These are phyloP conservation scores for Ophiocordyceps camponoti-floridani DNA, from an alignment of 2,329 filamentous ascomycete genomes.

Conservation along the genomic window DNA sequence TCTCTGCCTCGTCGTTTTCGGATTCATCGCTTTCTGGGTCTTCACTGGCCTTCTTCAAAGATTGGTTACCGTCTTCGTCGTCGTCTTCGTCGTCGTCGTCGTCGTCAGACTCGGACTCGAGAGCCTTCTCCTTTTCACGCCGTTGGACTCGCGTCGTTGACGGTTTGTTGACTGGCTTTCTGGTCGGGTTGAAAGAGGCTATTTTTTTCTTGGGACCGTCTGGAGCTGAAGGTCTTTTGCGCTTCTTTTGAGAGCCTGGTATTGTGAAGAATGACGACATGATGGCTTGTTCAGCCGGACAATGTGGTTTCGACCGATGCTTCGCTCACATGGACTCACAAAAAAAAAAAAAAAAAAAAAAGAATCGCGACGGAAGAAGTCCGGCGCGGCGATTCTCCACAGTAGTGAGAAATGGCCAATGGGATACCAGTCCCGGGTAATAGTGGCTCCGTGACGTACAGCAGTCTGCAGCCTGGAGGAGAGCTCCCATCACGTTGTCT, in stretches of 20 bases:
- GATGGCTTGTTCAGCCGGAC: conserved; percentile 9
- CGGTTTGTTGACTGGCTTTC: conserved; percentile 23
- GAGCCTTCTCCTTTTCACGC: conserved; percentile 15
- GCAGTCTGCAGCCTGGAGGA: conserved; percentile 13
- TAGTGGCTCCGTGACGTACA: conserved; percentile 18
- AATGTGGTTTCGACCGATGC: neutral
- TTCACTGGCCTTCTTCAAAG: conserved; percentile 28
- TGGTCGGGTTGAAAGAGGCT: conserved; percentile 24
- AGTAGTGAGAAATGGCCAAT: conserved; percentile 7
- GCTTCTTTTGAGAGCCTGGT: conserved; percentile 74
- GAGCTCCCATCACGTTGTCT: neutral
- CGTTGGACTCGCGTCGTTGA: conserved; percentile 22
- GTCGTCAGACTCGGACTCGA: conserved; percentile 63
- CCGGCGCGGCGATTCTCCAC: neutral
- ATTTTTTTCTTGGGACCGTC: conserved; percentile 42
- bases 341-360: conserved; percentile 15
- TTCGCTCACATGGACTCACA: conserved; percentile 1
- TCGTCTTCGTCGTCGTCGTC: conserved; percentile 50
- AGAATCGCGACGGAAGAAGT: conserved; percentile 11
- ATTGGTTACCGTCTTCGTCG: conserved; percentile 32
- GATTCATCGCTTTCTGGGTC: neutral
- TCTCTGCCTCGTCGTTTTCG: conserved; percentile 55
- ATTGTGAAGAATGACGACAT: conserved; percentile 97
- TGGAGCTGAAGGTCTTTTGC: conserved; percentile 49
- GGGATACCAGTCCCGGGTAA: conserved; percentile 5